Percentiles rank a stretch among this genome's conserved stretches.
phyloP scores from a whole-genome alignment of 306 rosid genomes.

The Nissolia schottii region DNA sequence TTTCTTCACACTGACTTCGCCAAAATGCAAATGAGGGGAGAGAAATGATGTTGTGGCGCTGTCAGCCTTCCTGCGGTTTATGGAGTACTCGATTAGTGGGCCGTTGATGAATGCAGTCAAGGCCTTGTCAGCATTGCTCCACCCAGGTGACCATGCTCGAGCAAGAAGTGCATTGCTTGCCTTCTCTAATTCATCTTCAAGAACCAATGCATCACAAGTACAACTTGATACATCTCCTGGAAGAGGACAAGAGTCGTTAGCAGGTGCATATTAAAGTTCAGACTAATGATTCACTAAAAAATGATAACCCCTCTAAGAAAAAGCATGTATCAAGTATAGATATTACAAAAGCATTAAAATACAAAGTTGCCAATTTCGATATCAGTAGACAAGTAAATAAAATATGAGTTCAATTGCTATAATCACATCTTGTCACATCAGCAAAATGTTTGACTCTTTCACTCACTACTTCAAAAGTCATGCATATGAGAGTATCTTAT shows the following conservation, averaged over 20 bases:
- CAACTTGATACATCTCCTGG: conserved; percentile 83
- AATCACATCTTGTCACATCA: no score
- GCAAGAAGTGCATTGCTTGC: conserved; percentile 98
- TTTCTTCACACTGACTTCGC: conserved; percentile 94
- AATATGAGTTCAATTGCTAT: no score
- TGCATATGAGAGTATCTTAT: no score
- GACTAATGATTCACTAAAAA: background rate
- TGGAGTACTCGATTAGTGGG: conserved; percentile 73
- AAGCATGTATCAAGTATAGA: background rate
- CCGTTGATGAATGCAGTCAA: conserved; percentile 84
- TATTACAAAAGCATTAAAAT: background rate
- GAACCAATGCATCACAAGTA: conserved; percentile 54
- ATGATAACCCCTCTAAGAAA: background rate
- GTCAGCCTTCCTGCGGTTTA: conserved; percentile 89
- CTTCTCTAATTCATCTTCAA: conserved; percentile 91
- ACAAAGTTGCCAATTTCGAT: background rate
- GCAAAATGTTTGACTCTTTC: no score
- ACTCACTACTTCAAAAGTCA: no score
- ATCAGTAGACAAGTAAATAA: no score
- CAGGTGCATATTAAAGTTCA: conserved; percentile 2
- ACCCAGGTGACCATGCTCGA: conserved; percentile 99
- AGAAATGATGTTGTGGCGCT: conserved; percentile 90
- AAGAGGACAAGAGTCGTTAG: background rate
- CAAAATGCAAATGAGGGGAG: conserved; percentile 95
- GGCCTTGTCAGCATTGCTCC: conserved; percentile 95